Conservation (phyloP, 495 filamentous ascomycete genomes). For the Massariosphaeria phaeospora region DNA sequence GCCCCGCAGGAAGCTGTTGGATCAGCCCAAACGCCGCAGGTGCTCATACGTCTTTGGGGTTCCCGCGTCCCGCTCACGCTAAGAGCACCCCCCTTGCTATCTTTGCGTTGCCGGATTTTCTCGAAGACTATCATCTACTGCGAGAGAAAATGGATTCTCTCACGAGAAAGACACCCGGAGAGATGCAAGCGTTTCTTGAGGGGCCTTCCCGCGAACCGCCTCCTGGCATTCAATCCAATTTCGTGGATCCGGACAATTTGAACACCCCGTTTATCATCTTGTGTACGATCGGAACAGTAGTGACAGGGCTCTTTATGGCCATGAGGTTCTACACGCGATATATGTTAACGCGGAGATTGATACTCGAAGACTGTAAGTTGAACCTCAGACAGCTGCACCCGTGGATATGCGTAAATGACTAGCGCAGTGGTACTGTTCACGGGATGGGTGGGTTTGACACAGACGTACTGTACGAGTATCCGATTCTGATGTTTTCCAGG, state of each 20-base stretch:
- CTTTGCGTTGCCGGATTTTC: too few species aligned
- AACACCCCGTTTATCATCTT: neutral
- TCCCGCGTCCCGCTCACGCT: too few species aligned
- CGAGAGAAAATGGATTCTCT: neutral
- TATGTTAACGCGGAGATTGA: neutral
- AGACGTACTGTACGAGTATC: neutral
- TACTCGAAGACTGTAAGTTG: constrained; percentile 2
- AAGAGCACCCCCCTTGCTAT: too few species aligned
- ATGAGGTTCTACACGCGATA: constrained; percentile 4
- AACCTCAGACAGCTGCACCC: too few species aligned
- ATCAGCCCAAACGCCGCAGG: too few species aligned
- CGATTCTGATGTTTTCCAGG: neutral
- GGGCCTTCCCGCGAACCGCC: neutral
- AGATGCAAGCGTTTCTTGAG: neutral
- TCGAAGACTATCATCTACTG: neutral
- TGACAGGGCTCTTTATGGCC: neutral
- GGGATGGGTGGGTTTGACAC: neutral
- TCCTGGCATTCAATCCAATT: neutral
- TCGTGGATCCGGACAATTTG: neutral
- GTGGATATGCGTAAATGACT: neutral
- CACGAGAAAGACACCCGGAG: neutral
- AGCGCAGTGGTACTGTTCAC: neutral
- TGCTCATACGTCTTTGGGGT: too few species aligned
- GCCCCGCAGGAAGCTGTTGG: too few species aligned
- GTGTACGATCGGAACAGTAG: neutral